Percentiles rank a stretch among this genome's conserved stretches.
Conservation (phyloP, 176 grass and related monocot species). For the Phyllostachys edulis region DNA sequence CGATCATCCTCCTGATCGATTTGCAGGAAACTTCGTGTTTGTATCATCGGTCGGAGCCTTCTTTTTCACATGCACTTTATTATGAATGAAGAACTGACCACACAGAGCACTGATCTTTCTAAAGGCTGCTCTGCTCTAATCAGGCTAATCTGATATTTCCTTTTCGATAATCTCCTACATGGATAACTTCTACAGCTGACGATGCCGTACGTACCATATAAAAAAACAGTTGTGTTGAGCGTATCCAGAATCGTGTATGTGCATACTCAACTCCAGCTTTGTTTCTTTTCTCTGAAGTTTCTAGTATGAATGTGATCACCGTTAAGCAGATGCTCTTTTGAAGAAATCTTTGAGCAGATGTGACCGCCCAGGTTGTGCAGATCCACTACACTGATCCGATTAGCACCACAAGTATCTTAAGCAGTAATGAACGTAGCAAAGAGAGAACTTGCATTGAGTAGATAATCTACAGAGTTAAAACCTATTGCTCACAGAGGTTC, state of each 20-base stretch:
- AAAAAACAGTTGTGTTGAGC: neutral
- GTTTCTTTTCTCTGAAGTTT: neutral
- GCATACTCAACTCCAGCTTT: neutral
- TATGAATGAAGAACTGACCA: neutral
- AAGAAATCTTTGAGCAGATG: neutral
- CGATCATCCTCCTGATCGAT: neutral
- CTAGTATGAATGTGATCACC: neutral
- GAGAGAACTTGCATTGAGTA: neutral
- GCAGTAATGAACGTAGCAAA: neutral
- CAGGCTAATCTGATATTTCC: neutral
- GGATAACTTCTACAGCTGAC: no score
- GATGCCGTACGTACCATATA: neutral
- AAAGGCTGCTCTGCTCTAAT: neutral
- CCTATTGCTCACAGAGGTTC: no score
- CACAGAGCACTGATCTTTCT: neutral
- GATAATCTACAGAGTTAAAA: constrained; percentile 45
- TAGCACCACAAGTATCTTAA: neutral
- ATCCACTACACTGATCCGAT: neutral
- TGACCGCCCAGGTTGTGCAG: neutral
- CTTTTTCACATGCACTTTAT: neutral
- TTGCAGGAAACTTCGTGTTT: neutral
- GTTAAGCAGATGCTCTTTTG: neutral
- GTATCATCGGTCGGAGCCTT: neutral
- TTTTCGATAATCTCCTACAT: neutral
- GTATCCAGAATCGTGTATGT: neutral